phyloP scores from a whole-genome alignment of 768 basidiomycete species.

The Amanita brunnescens region DNA sequence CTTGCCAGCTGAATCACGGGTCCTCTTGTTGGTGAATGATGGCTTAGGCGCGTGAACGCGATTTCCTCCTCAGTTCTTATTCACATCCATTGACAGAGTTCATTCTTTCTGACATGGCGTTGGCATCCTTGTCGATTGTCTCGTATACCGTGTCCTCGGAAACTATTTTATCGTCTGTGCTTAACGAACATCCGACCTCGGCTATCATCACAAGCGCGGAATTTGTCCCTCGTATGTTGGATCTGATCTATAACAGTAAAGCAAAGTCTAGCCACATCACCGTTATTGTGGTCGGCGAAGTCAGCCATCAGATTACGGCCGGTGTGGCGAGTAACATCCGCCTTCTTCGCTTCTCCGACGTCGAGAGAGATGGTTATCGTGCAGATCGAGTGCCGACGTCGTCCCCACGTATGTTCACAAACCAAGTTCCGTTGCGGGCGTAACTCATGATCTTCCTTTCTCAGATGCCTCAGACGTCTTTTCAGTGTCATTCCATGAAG shows the following conservation, averaged over 20 bases:
- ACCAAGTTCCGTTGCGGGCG: not conserved
- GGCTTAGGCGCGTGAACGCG: slow-evolving; percentile 46
- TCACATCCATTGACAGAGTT: slow-evolving; percentile 44
- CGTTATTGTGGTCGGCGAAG: slow-evolving; percentile 68
- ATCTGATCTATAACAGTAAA: slow-evolving; percentile 56
- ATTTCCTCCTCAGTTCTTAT: not conserved
- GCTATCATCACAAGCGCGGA: slow-evolving; percentile 64
- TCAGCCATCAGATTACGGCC: slow-evolving; percentile 34
- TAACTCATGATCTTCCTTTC: slow-evolving; percentile 1
- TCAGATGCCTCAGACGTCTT: slow-evolving; percentile 56
- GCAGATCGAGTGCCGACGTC: slow-evolving; percentile 36
- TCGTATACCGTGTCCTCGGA: slow-evolving; percentile 58
- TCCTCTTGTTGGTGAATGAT: slow-evolving; percentile 74
- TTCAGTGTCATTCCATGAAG: slow-evolving; percentile 57
- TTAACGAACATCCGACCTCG: slow-evolving; percentile 59
- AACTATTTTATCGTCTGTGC: slow-evolving; percentile 52
- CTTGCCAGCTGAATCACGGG: slow-evolving; percentile 51
- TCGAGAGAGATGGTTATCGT: slow-evolving; percentile 59
- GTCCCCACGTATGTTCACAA: slow-evolving; percentile 40
- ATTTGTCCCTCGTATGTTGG: slow-evolving; percentile 61
- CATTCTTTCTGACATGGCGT: slow-evolving; percentile 69
- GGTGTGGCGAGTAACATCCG: slow-evolving; percentile 44
- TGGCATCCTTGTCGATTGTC: slow-evolving; percentile 59
- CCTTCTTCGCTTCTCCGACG: slow-evolving; percentile 57
- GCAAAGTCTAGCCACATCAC: slow-evolving; percentile 39